These are phyloP conservation scores for Papilionanthe hybrid DNA, from an alignment of 116 monocot genomes.

Conservation along the genomic window DNA sequence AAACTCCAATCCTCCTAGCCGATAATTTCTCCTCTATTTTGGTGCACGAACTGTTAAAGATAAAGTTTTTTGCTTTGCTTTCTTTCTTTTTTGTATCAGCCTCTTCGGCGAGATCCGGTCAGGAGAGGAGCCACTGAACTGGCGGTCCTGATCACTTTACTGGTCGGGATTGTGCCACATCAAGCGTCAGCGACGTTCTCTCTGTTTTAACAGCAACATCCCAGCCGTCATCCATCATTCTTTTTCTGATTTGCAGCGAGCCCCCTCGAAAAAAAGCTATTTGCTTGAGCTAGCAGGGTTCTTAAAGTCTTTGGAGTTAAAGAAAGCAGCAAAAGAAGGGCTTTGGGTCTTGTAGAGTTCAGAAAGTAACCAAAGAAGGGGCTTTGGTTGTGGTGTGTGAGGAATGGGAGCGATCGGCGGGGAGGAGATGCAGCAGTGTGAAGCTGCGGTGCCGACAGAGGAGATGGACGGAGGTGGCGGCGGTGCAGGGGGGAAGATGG, in stretches of 20 bases:
- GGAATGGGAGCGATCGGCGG: slow-evolving; percentile 41
- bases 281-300: background rate
- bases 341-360: background rate
- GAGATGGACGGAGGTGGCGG: slow-evolving; percentile 20
- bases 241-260: background rate
- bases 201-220: slow-evolving; percentile 3
- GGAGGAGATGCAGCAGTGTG: slow-evolving; percentile 47
- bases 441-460: slow-evolving; percentile 13
- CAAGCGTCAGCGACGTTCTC: background rate
- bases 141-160: background rate
- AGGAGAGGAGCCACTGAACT: background rate
- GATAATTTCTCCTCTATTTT: background rate
- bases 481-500: slow-evolving; percentile 33
- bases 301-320: background rate
- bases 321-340: background rate
- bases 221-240: background rate
- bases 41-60: background rate
- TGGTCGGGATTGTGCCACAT: background rate
- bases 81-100: background rate
- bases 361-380: background rate
- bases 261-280: background rate
- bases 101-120: background rate
- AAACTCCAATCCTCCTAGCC: background rate
- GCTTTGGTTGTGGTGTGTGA: background rate
- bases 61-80: background rate